Conservation (phyloP, 2,329 filamentous ascomycete genomes). For the Nemania abortiva region DNA sequence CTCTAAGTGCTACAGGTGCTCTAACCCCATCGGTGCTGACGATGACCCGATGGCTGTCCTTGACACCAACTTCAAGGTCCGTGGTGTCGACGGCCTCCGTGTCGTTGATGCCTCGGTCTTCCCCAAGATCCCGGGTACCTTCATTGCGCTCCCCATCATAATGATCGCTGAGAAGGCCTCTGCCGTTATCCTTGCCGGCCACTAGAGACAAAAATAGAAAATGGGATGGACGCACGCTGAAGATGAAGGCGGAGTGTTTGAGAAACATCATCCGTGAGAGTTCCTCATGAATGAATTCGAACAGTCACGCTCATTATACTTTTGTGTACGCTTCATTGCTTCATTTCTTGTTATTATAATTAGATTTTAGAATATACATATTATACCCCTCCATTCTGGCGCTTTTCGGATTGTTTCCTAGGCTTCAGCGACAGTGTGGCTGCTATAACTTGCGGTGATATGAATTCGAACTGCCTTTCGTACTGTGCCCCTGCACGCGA, state of each 20-base stretch:
- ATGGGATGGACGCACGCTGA: neutral
- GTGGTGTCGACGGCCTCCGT: constrained; percentile 63
- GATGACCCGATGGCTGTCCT: constrained; percentile 64
- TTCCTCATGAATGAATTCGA: neutral
- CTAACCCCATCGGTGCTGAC: constrained; percentile 53
- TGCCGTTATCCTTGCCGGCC: constrained; percentile 44
- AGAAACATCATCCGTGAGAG: neutral
- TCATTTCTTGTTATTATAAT: constrained; percentile 11
- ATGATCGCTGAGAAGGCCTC: constrained; percentile 49
- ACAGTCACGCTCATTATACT: neutral
- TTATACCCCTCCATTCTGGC: too few relatives aligned
- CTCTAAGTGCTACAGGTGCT: constrained; percentile 27
- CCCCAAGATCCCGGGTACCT: constrained; percentile 60
- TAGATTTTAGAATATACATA: too few relatives aligned
- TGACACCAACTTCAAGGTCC: constrained; percentile 64
- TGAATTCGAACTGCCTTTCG: too few relatives aligned
- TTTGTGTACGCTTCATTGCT: neutral
- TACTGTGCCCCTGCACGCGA: too few relatives aligned
- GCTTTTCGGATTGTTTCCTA: too few relatives aligned
- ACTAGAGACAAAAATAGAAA: neutral
- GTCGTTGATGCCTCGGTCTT: constrained; percentile 68
- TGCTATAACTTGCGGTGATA: too few relatives aligned
- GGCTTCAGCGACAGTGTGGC: too few relatives aligned
- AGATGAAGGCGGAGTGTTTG: neutral
- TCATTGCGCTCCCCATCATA: constrained; percentile 46